phyloP scores from a whole-genome alignment of 768 basidiomycete genomes.

The Russula earlei region DNA sequence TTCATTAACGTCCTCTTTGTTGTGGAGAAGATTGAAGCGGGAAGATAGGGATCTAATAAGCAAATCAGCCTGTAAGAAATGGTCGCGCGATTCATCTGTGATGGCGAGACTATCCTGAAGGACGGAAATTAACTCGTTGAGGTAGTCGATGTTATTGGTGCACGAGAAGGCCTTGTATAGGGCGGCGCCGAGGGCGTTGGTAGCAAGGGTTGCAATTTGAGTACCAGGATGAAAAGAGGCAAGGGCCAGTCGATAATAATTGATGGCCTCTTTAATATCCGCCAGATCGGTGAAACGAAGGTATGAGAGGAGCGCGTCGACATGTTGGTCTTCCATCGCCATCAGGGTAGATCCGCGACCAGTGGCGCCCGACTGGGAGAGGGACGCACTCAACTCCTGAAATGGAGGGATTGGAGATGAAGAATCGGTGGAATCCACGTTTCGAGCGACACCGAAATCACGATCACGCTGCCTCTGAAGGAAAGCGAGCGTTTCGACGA shows the following conservation, averaged over 20 bases:
- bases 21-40: no score
- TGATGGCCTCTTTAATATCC: not conserved
- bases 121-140: no score
- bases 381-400: not conserved
- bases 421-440: no score
- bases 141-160: no score
- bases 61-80: no score
- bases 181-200: accelerated
- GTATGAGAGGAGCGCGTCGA: not conserved
- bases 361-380: not conserved
- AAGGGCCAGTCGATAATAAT: not conserved
- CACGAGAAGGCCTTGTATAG: not conserved
- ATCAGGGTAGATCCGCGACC: no score
- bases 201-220: not conserved
- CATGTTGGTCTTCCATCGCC: not conserved
- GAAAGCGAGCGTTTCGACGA: not conserved
- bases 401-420: not conserved
- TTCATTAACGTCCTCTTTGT: no score
- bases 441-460: no score
- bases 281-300: not conserved
- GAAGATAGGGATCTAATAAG: no score
- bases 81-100: no score
- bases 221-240: not conserved
- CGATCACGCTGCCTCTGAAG: no score
- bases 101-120: no score